Conservation (phyloP, 495 filamentous ascomycete genomes). For the Diplogelasinospora grovesii region DNA sequence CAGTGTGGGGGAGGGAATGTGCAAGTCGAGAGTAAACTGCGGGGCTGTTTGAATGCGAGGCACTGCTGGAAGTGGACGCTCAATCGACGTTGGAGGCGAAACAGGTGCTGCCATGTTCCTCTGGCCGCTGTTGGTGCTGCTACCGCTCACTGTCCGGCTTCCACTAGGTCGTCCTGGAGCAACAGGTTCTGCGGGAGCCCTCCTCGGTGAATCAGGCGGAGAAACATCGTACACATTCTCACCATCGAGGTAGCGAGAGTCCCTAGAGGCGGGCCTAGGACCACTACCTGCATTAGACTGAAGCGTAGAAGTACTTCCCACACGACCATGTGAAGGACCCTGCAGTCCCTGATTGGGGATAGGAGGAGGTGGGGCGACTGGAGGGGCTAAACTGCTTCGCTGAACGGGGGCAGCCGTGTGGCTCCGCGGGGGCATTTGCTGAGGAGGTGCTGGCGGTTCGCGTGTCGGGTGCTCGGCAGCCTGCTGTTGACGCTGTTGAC, state of each 20-base stretch:
- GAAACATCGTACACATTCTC: conserved; percentile 52
- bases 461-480: conserved; percentile 1
- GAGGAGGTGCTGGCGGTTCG: conserved; percentile 9
- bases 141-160: conserved; percentile 12
- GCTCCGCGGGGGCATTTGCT: conserved; percentile 12
- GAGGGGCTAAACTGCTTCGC: conserved; percentile 16
- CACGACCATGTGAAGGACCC: conserved; percentile 6
- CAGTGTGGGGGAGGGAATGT: conserved; percentile 21
- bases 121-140: conserved; percentile 3
- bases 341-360: conserved; percentile 9
- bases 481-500: background rate
- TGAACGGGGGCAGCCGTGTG: conserved; percentile 8
- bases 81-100: background rate
- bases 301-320: conserved; percentile 9
- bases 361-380: conserved; percentile 15
- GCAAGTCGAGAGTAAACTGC: conserved; percentile 17
- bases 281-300: conserved; percentile 1
- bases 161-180: conserved; percentile 12
- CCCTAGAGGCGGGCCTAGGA: conserved; percentile 14
- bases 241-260: conserved; percentile 19
- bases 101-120: background rate
- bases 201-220: conserved; percentile 41
- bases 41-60: conserved; percentile 9
- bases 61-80: conserved; percentile 2
- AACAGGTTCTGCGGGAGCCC: conserved; percentile 6